Conservation (phyloP, 2,329 filamentous ascomycete species). For the Fonsecaea multimorphosa region DNA sequence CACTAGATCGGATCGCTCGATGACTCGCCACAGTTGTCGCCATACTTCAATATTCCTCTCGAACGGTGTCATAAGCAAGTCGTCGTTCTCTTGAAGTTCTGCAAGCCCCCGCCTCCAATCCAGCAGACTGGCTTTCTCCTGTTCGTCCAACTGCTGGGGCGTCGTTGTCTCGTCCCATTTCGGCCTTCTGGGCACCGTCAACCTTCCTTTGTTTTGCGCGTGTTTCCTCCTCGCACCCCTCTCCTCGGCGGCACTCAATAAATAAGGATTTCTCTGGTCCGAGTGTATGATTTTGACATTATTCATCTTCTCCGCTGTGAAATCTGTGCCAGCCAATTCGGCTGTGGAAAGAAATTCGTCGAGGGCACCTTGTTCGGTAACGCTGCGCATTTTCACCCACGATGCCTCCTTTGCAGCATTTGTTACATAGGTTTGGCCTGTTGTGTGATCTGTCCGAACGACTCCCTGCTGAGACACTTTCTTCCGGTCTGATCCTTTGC, state of each 20-base stretch:
- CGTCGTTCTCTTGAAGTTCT: conserved; percentile 90
- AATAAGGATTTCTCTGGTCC: conserved; percentile 93
- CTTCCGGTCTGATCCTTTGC: conserved; percentile 83
- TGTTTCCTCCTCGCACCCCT: conserved; percentile 79
- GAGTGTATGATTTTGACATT: conserved; percentile 98
- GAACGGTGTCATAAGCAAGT: conserved; percentile 95
- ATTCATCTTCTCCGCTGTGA: conserved; percentile 98
- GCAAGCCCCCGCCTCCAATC: conserved; percentile 90
- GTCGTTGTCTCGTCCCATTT: conserved; percentile 88
- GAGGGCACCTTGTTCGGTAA: conserved; percentile 94
- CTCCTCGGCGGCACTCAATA: conserved; percentile 86
- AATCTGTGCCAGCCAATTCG: conserved; percentile 96
- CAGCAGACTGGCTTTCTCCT: conserved; percentile 80
- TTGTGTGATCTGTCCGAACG: conserved; percentile 69
- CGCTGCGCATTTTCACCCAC: conserved; percentile 99
- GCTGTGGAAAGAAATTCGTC: conserved; percentile 97
- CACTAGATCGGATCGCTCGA: conserved; percentile 91
- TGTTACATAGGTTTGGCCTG: conserved; percentile 88
- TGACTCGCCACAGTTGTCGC: conserved; percentile 97
- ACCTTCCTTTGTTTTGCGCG: conserved; percentile 73
- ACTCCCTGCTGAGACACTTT: conserved; percentile 71
- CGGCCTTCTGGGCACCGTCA: conserved; percentile 90
- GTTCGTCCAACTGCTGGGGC: conserved; percentile 75
- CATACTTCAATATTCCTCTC: conserved; percentile 97
- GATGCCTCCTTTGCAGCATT: conserved; percentile 88